Percentiles rank a stretch among this genome's conserved stretches.
phyloP scores from a whole-genome alignment of 345 rosid species.

The Ceriops tagal region DNA sequence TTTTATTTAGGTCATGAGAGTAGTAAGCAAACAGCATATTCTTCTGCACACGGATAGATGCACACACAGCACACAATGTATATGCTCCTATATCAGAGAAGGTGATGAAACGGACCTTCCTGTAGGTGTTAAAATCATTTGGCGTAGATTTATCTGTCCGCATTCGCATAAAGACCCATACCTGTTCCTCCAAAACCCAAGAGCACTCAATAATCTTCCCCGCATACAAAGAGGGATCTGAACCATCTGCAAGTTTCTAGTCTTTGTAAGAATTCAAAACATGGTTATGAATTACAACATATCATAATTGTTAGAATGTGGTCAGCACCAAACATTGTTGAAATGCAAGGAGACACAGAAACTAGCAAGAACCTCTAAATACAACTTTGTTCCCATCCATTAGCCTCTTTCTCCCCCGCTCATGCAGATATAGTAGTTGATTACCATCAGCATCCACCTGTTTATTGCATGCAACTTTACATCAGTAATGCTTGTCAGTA shows the following conservation, averaged over 20 bases:
- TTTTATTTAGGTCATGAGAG: neutral
- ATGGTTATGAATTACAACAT: neutral
- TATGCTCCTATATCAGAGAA: neutral
- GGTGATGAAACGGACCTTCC: constrained; percentile 45
- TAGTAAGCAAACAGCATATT: neutral
- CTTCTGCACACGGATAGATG: too few relatives aligned
- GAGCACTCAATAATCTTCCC: constrained; percentile 90
- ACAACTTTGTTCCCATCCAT: constrained; percentile 70
- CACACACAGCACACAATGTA: neutral
- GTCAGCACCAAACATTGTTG: too few relatives aligned
- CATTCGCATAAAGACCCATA: constrained; percentile 72
- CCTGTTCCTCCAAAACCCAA: constrained; percentile 55
- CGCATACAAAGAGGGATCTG: constrained; percentile 52
- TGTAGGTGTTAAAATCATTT: constrained; percentile 80
- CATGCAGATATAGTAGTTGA: constrained; percentile 49
- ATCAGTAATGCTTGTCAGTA: constrained; percentile 3
- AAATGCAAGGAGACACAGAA: constrained; percentile 2
- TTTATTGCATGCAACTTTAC: constrained; percentile 10
- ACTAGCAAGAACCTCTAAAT: constrained; percentile 51
- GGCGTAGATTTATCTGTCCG: constrained; percentile 79
- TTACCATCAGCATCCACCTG: constrained; percentile 52
- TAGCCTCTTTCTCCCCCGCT: constrained; percentile 71
- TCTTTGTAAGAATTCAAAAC: neutral
- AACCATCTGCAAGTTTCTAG: constrained; percentile 48
- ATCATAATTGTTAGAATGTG: neutral